These are phyloP conservation scores for Tarenaya hassleriana DNA, from an alignment of 345 rosid genomes.

Conservation along the genomic window DNA sequence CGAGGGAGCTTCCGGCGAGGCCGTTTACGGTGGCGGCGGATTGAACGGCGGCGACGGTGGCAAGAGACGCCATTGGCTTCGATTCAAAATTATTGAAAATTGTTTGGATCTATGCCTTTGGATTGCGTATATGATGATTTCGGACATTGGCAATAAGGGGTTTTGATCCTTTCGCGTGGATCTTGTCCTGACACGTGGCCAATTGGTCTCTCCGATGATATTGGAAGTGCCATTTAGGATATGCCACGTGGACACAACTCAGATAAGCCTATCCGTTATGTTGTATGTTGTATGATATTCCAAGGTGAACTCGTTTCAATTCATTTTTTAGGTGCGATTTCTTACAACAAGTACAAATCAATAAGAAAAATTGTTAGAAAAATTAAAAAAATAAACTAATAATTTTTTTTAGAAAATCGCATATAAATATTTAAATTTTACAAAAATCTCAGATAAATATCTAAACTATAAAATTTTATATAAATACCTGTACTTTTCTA, in stretches of 20 bases:
- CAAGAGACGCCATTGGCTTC: conserved; percentile 71
- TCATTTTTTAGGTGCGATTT: too few relatives aligned
- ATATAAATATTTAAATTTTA: too few relatives aligned
- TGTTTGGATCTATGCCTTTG: neutral
- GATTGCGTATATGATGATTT: neutral
- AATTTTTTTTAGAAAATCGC: too few relatives aligned
- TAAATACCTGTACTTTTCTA: too few relatives aligned
- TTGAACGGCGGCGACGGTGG: conserved; percentile 52
- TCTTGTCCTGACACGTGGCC: conserved; percentile 58
- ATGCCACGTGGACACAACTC: conserved; percentile 42
- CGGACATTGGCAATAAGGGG: conserved; percentile 18
- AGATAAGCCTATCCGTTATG: conserved; percentile 62
- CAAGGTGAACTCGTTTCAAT: too few relatives aligned
- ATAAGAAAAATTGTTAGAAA: too few relatives aligned
- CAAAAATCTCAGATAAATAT: too few relatives aligned
- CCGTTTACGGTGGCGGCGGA: conserved; percentile 58
- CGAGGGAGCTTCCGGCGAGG: conserved; percentile 61
- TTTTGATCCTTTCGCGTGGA: conserved; percentile 36
- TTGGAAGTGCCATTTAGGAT: conserved; percentile 34
- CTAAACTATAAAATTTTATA: too few relatives aligned
- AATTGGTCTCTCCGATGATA: conserved; percentile 31
- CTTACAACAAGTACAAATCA: too few relatives aligned
- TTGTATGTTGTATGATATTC: too few relatives aligned
- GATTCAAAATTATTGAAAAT: neutral
- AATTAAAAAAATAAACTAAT: too few relatives aligned